A percentile compares a stretch with the other conserved stretches of the same genome.
Conservation (phyloP, 257 asterid species). For the Salvia hispanica region DNA sequence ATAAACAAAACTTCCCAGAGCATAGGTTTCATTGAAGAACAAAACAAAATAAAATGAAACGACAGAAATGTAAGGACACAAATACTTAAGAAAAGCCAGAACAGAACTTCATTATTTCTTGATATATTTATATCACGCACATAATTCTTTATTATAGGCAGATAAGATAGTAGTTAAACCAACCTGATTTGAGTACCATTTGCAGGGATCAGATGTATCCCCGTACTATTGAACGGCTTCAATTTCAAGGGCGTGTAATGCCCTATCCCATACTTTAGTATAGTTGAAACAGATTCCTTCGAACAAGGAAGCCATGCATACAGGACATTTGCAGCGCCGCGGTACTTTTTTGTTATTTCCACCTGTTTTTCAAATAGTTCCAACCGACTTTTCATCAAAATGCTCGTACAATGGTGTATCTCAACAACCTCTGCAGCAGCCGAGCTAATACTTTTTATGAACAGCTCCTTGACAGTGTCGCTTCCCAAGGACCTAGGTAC, state of each 20-base stretch:
- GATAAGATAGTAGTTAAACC: conserved; percentile 28
- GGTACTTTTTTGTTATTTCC: conserved; percentile 59
- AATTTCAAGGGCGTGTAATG: conserved; percentile 39
- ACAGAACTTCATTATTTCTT: background rate
- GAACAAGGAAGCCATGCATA: conserved; percentile 93
- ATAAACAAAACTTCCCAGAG: background rate
- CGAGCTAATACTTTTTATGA: conserved; percentile 49
- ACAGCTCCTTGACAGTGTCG: conserved; percentile 48
- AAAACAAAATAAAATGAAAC: background rate
- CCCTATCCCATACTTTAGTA: conserved; percentile 68
- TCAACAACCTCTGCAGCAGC: conserved; percentile 50
- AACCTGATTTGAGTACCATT: conserved; percentile 75
- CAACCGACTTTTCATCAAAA: conserved; percentile 47
- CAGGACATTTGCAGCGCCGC: conserved; percentile 69
- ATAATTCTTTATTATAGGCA: background rate
- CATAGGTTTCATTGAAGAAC: background rate
- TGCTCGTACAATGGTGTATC: conserved; percentile 44
- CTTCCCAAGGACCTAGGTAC: conserved; percentile 35
- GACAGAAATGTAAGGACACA: background rate
- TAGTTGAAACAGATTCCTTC: conserved; percentile 45
- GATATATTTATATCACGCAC: conserved; percentile 15
- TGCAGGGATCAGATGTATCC: conserved; percentile 75
- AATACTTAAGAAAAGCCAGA: background rate
- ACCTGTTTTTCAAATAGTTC: conserved; percentile 78
- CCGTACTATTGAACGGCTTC: conserved; percentile 51